Conservation (phyloP, 2,329 filamentous ascomycete species). For the Nothophoma quercina region DNA sequence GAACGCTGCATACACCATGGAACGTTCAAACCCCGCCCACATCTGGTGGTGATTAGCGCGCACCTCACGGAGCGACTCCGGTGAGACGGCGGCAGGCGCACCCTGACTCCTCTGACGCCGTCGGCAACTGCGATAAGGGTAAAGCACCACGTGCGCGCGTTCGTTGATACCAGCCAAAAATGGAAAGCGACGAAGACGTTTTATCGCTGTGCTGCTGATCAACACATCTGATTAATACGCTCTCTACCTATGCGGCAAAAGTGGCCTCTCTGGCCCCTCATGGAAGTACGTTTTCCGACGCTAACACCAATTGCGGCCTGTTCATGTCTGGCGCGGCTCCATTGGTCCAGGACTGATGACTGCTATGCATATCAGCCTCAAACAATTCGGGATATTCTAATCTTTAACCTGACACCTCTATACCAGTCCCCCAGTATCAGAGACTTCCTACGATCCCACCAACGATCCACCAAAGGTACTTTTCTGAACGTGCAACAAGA, state of each 20-base stretch:
- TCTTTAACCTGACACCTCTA: too few species aligned
- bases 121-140: slow-evolving; percentile 2
- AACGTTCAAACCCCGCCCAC: not conserved
- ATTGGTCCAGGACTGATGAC: not conserved
- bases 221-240: not conserved
- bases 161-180: too few species aligned
- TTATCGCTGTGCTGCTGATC: not conserved
- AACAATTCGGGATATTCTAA: too few species aligned
- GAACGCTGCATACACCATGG: not conserved
- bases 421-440: too few species aligned
- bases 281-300: slow-evolving; percentile 1
- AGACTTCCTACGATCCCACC: not conserved
- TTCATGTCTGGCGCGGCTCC: not conserved
- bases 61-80: not conserved
- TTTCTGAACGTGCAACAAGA: slow-evolving; percentile 2
- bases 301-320: not conserved
- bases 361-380: not conserved
- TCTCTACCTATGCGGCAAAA: not conserved
- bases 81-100: slow-evolving; percentile 2
- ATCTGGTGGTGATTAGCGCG: not conserved
- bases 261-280: not conserved
- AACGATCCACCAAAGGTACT: too few species aligned
- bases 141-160: too few species aligned
- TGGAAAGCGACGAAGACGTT: not conserved
- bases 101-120: not conserved